These are phyloP conservation scores for Schizophyllum commune DNA, from an alignment of 1,284 basidiomycete genomes.

Conservation along the genomic window DNA sequence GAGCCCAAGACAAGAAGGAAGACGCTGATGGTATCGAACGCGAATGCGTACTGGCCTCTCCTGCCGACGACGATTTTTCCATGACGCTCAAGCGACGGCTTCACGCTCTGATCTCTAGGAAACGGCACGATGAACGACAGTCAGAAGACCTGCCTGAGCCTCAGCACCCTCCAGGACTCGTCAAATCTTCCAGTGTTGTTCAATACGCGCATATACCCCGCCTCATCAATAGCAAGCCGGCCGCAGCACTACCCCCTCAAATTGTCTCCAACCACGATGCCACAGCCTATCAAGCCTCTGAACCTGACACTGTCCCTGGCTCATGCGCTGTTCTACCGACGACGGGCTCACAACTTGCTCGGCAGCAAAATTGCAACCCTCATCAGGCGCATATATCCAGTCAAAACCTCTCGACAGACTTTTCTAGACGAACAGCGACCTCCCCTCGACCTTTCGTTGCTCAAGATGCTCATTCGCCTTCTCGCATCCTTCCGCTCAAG, in stretches of 20 bases:
- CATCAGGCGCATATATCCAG: neutral
- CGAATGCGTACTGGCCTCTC: neutral
- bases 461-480: neutral
- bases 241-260: neutral
- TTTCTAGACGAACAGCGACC: neutral
- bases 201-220: neutral
- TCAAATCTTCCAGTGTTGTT: neutral
- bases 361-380: neutral
- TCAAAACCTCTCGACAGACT: neutral
- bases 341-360: neutral
- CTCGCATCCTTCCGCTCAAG: neutral
- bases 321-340: too few relatives aligned
- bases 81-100: neutral
- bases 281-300: too few relatives aligned
- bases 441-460: too few relatives aligned
- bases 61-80: neutral
- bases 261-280: too few relatives aligned
- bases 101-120: neutral
- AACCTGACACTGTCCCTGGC: too few relatives aligned
- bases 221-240: neutral
- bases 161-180: neutral
- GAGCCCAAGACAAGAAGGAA: neutral
- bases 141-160: neutral
- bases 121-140: neutral
- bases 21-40: neutral